These are phyloP conservation scores for Austroboletus novae-zelandiae DNA, from an alignment of 1,284 basidiomycete genomes.

Conservation along the genomic window DNA sequence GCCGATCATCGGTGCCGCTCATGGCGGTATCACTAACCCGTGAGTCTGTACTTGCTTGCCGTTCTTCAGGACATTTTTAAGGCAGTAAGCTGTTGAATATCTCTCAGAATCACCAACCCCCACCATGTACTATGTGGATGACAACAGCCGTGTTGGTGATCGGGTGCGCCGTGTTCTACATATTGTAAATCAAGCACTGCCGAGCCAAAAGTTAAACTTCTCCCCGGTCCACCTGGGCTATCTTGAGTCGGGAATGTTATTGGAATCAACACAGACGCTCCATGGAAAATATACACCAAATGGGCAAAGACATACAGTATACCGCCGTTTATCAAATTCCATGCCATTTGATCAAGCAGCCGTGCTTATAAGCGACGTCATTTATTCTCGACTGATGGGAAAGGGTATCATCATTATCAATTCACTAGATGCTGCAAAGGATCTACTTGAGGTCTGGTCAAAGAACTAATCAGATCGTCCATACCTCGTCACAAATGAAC, in stretches of 20 bases:
- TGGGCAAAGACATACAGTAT: slow-evolving; percentile 13
- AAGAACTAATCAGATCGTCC: too few relatives aligned
- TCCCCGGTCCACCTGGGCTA: slow-evolving; percentile 9
- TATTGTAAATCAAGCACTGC: neutral
- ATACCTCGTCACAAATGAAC: too few relatives aligned
- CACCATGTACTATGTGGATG: neutral
- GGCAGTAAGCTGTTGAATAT: too few relatives aligned
- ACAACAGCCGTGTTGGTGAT: neutral
- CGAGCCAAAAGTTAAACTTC: neutral
- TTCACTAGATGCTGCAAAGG: too few relatives aligned
- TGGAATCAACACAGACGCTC: slow-evolving; percentile 1
- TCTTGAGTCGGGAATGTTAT: slow-evolving; percentile 4
- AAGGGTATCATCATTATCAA: too few relatives aligned
- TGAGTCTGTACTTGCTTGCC: too few relatives aligned
- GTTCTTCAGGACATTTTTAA: too few relatives aligned
- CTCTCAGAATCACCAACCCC: too few relatives aligned
- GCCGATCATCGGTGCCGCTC: too few relatives aligned
- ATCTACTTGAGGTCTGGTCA: too few relatives aligned
- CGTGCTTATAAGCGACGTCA: neutral
- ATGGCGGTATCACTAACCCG: too few relatives aligned
- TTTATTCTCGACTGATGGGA: too few relatives aligned
- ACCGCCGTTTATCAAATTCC: neutral
- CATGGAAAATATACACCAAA: slow-evolving; percentile 9
- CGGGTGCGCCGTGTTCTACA: neutral
- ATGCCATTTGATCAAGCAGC: neutral